Evolutionary conservation across 495 filamentous ascomycete species (phyloP).

Genomic region (Penicillium herquei): DNA sequence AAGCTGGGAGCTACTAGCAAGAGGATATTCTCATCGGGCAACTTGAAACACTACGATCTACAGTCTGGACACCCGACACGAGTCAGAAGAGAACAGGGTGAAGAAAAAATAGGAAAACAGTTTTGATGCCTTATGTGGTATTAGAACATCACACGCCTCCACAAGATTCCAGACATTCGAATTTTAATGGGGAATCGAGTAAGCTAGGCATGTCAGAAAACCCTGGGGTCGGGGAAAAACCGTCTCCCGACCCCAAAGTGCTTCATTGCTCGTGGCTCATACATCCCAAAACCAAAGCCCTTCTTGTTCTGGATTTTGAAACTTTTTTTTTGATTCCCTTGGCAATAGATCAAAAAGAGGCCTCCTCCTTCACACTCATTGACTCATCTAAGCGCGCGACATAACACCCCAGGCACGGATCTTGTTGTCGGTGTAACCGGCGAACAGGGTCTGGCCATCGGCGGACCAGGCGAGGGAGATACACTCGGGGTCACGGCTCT

Average conservation of each 20-base stretch:
- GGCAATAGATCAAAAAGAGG: conserved; percentile 35
- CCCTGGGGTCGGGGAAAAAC: conserved; percentile 18
- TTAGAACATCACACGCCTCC: conserved; percentile 44
- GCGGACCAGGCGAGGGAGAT: conserved; percentile 94
- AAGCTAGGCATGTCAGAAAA: conserved; percentile 43
- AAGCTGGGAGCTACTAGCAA: not conserved
- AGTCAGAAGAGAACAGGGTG: conserved; percentile 1
- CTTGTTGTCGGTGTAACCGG: conserved; percentile 99
- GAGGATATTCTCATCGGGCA: no score
- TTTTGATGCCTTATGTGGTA: conserved; percentile 45
- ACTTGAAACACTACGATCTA: not conserved
- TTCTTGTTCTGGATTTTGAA: conserved; percentile 35
- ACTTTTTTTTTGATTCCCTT: conserved; percentile 34
- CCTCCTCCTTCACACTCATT: conserved; percentile 25
- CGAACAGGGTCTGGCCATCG: conserved; percentile 98
- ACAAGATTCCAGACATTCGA: conserved; percentile 39
- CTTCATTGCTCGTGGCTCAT: conserved; percentile 54
- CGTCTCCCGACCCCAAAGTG: conserved; percentile 23
- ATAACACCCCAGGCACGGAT: conserved; percentile 99
- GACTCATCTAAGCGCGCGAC: conserved; percentile 54
- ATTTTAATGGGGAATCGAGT: conserved; percentile 36
- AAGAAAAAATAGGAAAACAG: conserved; percentile 32
- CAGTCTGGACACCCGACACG: not conserved
- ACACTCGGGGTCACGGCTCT: conserved; percentile 98
- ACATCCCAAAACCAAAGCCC: conserved; percentile 48